These are phyloP conservation scores for Echeveria elegans DNA, from an alignment of 164 flowering plant genomes.

Conservation along the genomic window DNA sequence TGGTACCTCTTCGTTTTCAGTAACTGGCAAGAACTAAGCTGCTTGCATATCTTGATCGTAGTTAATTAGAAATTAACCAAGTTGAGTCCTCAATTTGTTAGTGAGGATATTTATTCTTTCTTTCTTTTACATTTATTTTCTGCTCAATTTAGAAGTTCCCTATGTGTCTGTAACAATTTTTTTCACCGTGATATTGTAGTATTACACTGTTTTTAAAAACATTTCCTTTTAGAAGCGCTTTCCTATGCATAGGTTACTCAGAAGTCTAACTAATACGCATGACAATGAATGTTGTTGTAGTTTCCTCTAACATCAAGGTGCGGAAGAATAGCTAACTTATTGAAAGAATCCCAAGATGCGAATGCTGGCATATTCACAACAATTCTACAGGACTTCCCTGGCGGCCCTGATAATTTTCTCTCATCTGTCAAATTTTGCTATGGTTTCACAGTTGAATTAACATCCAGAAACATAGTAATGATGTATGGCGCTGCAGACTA, in stretches of 20 bases:
- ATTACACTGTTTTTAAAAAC: no score
- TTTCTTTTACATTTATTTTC: not conserved
- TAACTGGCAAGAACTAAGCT: no score
- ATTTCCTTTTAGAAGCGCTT: no score
- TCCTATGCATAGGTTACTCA: not conserved
- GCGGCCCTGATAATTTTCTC: conserved; percentile 69
- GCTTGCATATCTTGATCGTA: no score
- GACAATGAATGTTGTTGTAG: conserved; percentile 31
- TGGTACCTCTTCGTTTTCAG: no score
- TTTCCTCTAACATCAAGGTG: conserved; percentile 79
- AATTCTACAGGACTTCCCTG: conserved; percentile 56
- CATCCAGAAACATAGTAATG: conserved; percentile 52
- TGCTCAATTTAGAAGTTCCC: not conserved
- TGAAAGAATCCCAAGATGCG: conserved; percentile 33
- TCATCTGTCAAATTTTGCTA: conserved; percentile 74
- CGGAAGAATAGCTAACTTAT: conserved; percentile 50
- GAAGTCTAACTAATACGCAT: not conserved
- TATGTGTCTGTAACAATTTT: not conserved
- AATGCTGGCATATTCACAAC: conserved; percentile 19
- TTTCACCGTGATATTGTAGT: not conserved
- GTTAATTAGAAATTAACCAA: no score
- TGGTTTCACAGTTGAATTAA: conserved; percentile 48
- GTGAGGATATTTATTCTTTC: no score
- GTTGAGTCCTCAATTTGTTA: no score
- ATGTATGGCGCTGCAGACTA: conserved; percentile 75